Evolutionary conservation across 2,329 filamentous ascomycete species (phyloP), one percentile per base, ranked within the genome.

Genomic region (Metarhizium robertsii): DNA sequence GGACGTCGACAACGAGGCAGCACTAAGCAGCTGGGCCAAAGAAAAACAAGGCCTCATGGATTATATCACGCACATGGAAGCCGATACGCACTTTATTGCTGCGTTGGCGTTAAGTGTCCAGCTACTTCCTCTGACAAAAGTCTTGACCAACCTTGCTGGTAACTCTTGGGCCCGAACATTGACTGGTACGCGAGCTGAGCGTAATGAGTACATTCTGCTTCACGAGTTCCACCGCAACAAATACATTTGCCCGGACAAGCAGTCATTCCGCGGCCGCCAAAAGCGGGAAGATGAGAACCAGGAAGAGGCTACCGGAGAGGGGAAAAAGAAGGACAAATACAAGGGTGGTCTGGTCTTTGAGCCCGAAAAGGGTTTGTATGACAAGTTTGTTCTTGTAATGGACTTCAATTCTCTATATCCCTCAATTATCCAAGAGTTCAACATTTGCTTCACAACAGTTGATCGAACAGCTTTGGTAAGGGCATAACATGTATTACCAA

Each of bases 391-490:
- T 54, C 81, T 99, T 55, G 95, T 99, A 71, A 99, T 99, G 95
- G 94, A 99, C 77, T 99, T 99, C 78, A 99, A 99, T 80, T 96
- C 92, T 64, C 78, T 99, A 59, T 99, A 99, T 66, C 94, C 94
- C 36, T 96, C 90, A 67, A 97, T 99, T 66, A 99, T 99, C 59
- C 95, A 99, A 67, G 95, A 99, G 79, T 99, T 86, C 75, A 99
- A 99, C 72, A 99, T 99, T 63, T 99, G 95, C 76, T 99, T 99
- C 73, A 99, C 94, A 2, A 99, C 95, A 0, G 91, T 99, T 6
- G 89, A 97, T 59, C 81, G 94, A 63, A 78, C 81, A 45, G 76
- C 81, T 58, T 74, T 86, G 63, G 87, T 90, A 80, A 75, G 84
- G 71, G 14, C 38, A 40, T 34, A 16, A 14, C 7, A 40, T 5